Conservation (phyloP, 2,329 filamentous ascomycete genomes). For the Xylariaceae sp. region DNA sequence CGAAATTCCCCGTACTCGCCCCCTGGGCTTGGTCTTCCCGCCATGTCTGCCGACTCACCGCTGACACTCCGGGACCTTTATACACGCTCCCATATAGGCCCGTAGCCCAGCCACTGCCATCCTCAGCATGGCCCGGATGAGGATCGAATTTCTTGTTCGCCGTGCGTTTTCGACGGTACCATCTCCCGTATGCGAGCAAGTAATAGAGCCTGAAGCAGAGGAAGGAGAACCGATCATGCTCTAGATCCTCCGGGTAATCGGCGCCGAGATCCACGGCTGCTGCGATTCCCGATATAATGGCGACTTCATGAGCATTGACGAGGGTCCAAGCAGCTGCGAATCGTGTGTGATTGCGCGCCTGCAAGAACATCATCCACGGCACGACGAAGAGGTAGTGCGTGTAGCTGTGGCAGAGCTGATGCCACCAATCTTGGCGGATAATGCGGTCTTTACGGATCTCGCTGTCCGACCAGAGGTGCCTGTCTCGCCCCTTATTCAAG, state of each 20-base stretch:
- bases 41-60: constrained; percentile 50
- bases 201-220: constrained; percentile 58
- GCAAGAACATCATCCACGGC: constrained; percentile 61
- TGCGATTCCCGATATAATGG: constrained; percentile 61
- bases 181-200: constrained; percentile 54
- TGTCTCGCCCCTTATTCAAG: constrained; percentile 51
- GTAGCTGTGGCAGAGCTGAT: constrained; percentile 55
- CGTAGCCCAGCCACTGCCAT: constrained; percentile 51
- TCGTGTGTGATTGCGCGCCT: constrained; percentile 54
- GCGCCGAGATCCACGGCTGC: constrained; percentile 64
- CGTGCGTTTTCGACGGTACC: constrained; percentile 45
- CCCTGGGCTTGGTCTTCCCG: constrained; percentile 36
- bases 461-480: constrained; percentile 48
- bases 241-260: constrained; percentile 56
- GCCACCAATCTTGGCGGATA: constrained; percentile 56
- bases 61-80: constrained; percentile 51
- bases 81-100: constrained; percentile 57
- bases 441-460: constrained; percentile 51
- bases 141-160: constrained; percentile 16
- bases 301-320: constrained; percentile 62
- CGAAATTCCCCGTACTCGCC: constrained; percentile 26
- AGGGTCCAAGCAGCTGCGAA: constrained; percentile 63
- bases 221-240: constrained; percentile 57
- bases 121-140: constrained; percentile 36
- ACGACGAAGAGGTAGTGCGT: constrained; percentile 56